Evolutionary conservation across 2,329 filamentous ascomycete genomes (phyloP).

Genomic region (Huntiella moniliformis): DNA sequence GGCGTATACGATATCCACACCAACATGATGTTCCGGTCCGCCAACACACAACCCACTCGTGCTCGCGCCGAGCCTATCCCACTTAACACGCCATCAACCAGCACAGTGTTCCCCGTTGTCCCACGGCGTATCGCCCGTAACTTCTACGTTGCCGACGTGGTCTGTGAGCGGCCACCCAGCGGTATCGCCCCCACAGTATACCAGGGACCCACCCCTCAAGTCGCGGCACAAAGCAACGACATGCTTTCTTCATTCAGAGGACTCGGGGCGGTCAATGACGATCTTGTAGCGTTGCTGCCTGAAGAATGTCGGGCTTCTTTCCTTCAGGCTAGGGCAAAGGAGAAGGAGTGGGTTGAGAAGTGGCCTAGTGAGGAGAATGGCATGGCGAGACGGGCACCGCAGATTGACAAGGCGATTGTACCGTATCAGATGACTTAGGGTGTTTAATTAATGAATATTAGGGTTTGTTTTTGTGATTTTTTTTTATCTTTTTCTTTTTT

Average conservation of each 20-base stretch:
- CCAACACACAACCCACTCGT: conserved; percentile 75
- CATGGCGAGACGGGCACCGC: conserved; percentile 28
- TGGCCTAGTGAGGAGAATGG: conserved; percentile 35
- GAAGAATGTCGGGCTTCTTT: conserved; percentile 56
- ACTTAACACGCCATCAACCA: conserved; percentile 16
- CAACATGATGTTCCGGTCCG: conserved; percentile 74
- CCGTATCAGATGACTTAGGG: conserved; percentile 29
- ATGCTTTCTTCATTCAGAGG: conserved; percentile 38
- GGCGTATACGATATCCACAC: conserved; percentile 91
- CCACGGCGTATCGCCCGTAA: conserved; percentile 33
- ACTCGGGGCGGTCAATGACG: conserved; percentile 42
- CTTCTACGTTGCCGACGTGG: conserved; percentile 36
- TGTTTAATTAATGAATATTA: conserved; percentile 1
- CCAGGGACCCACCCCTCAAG: conserved; percentile 20
- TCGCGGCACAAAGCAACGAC: conserved; percentile 21
- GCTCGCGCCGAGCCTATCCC: conserved; percentile 51
- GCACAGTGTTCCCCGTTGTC: conserved; percentile 28
- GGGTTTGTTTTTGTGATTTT: no score
- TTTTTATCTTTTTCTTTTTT: neutral
- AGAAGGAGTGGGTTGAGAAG: conserved; percentile 51
- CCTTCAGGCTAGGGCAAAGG: conserved; percentile 42
- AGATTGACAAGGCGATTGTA: conserved; percentile 46
- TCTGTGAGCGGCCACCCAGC: conserved; percentile 31
- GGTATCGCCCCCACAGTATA: conserved; percentile 29
- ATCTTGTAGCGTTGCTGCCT: conserved; percentile 47